A percentile compares a stretch with the other conserved stretches of the same genome.
These are phyloP conservation scores for Golubevia sp. DNA, from an alignment of 1,284 basidiomycete genomes.

Conservation along the genomic window DNA sequence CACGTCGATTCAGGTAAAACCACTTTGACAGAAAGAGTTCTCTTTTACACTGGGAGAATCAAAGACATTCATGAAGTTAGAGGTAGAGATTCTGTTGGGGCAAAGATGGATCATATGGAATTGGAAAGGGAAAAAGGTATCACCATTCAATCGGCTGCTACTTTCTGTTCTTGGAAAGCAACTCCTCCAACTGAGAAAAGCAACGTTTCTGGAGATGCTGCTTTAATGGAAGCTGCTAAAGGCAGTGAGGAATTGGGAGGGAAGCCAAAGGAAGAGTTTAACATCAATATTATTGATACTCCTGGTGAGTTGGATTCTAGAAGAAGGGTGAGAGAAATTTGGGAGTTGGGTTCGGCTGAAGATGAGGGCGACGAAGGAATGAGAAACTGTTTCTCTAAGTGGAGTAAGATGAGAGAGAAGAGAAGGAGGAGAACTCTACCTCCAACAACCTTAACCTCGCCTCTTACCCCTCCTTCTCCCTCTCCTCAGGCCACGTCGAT, in stretches of 20 bases:
- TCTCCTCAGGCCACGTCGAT: slow-evolving; percentile 80
- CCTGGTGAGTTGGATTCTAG: slow-evolving; percentile 69
- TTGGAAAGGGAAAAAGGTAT: slow-evolving; percentile 98
- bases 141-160: slow-evolving; percentile 97
- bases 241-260: slow-evolving; percentile 62
- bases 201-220: slow-evolving; percentile 60
- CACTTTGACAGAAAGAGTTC: slow-evolving; percentile 93
- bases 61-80: slow-evolving; percentile 96
- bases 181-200: slow-evolving; percentile 62
- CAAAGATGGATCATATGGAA: slow-evolving; percentile 99
- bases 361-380: not conserved
- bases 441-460: too few species aligned
- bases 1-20: slow-evolving; percentile 89
- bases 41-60: slow-evolving; percentile 96
- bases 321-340: slow-evolving; percentile 26
- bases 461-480: not conserved
- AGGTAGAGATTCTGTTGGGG: slow-evolving; percentile 91
- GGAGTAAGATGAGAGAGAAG: too few species aligned
- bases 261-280: slow-evolving; percentile 76
- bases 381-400: slow-evolving; percentile 7
- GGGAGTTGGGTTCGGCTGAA: not conserved
- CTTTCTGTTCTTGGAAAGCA: slow-evolving; percentile 94
- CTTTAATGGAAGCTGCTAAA: slow-evolving; percentile 24
- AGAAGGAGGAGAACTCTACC: too few species aligned
- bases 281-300: slow-evolving; percentile 98